phyloP scores from a whole-genome alignment of 2,329 filamentous ascomycete species.

The Aspergillus sp. region DNA sequence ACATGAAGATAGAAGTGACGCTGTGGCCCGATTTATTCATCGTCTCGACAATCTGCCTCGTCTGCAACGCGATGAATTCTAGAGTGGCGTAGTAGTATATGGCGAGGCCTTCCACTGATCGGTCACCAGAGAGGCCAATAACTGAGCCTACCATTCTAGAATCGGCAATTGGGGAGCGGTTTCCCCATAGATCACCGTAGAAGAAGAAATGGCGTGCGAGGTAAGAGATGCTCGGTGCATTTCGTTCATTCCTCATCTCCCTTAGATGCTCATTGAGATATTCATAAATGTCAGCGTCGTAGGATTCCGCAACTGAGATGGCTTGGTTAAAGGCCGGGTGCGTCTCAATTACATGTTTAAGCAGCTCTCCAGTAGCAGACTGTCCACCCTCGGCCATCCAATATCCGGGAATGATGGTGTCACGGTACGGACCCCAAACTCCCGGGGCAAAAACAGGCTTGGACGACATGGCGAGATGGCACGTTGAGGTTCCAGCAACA shows the following conservation, averaged over 20 bases:
- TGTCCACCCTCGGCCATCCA: conserved; percentile 99
- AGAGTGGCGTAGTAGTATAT: conserved; percentile 93
- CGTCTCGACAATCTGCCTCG: conserved; percentile 86
- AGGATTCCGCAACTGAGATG: conserved; percentile 73
- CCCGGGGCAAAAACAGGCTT: conserved; percentile 91
- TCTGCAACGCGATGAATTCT: conserved; percentile 98
- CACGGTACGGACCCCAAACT: conserved; percentile 95
- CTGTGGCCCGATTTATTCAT: conserved; percentile 91
- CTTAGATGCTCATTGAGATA: conserved; percentile 87
- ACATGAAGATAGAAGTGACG: conserved; percentile 97
- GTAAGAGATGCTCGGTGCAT: conserved; percentile 77
- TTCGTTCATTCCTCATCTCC: conserved; percentile 67
- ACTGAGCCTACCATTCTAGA: conserved; percentile 88
- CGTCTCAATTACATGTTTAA: conserved; percentile 92
- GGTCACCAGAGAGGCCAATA: conserved; percentile 83
- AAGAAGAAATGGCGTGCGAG: conserved; percentile 95
- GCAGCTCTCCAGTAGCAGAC: conserved; percentile 89
- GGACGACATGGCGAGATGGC: conserved; percentile 92
- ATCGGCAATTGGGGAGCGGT: conserved; percentile 90
- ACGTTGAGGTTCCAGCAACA: conserved; percentile 95
- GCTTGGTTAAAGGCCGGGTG: conserved; percentile 87
- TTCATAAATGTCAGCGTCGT: conserved; percentile 89
- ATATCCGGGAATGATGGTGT: conserved; percentile 85
- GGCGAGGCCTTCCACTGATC: conserved; percentile 80
- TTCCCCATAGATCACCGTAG: conserved; percentile 96